Evolutionary conservation across 257 asterid species (phyloP).

Genomic region (Nicotiana knightiana): DNA sequence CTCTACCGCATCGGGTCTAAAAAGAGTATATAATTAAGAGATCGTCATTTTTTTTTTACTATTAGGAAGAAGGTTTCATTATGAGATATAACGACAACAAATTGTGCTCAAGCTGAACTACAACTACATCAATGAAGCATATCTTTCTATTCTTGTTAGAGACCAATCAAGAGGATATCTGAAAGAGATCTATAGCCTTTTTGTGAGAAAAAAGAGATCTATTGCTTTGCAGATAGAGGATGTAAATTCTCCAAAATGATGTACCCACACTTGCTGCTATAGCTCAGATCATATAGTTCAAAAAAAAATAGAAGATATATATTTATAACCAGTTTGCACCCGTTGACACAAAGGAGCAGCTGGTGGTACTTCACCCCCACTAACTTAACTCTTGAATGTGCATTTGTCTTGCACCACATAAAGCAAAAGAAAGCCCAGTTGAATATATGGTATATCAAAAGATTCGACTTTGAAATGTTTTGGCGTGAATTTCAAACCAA

Average conservation of each 20-base stretch:
- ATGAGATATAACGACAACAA: neutral
- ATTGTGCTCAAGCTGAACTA: neutral
- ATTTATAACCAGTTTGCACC: neutral
- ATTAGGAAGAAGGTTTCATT: neutral
- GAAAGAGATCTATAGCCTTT: neutral
- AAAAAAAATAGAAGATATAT: neutral
- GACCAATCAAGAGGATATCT: neutral
- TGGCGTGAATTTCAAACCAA: neutral
- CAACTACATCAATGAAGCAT: slow-evolving; percentile 2
- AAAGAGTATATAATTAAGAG: neutral
- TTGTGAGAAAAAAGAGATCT: neutral
- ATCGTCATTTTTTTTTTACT: neutral
- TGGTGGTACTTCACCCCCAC: neutral
- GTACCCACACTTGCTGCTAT: neutral
- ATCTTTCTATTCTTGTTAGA: neutral
- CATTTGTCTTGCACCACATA: neutral
- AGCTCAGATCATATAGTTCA: neutral
- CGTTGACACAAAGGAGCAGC: neutral
- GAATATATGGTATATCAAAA: neutral
- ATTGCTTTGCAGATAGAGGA: neutral
- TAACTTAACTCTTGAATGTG: neutral
- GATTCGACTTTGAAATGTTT: neutral
- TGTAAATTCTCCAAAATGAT: neutral
- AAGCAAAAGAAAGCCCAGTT: neutral
- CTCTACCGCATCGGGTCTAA: neutral